Conservation (phyloP, 345 rosid genomes). For the Camelina neglecta region DNA sequence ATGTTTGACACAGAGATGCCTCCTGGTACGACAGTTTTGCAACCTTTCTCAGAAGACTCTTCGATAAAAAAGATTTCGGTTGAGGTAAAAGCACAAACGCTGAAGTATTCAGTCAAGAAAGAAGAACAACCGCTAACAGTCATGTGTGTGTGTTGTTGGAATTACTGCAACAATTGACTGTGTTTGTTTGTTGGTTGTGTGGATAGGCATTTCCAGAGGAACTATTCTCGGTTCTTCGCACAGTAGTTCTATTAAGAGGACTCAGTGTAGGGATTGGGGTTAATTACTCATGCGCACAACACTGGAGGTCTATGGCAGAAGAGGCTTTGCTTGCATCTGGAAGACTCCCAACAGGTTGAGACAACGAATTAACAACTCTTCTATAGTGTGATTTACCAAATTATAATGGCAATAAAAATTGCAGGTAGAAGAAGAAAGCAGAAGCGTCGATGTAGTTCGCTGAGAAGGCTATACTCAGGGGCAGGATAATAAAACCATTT, state of each 20-base stretch:
- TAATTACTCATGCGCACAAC: slow-evolving; percentile 85
- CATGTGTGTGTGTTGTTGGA: neutral
- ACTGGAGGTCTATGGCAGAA: slow-evolving; percentile 90
- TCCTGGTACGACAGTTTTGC: slow-evolving; percentile 72
- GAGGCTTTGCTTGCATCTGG: slow-evolving; percentile 75
- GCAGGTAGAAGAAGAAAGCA: slow-evolving; percentile 38
- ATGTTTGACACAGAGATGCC: slow-evolving; percentile 92
- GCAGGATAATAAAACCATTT: neutral
- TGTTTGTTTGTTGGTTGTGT: slow-evolving; percentile 27
- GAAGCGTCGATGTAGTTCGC: slow-evolving; percentile 22
- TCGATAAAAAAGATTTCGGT: slow-evolving; percentile 77
- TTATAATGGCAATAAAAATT: neutral
- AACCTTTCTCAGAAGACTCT: slow-evolving; percentile 91
- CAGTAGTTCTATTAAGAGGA: slow-evolving; percentile 84
- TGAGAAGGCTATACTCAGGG: slow-evolving; percentile 29
- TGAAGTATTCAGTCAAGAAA: slow-evolving; percentile 2
- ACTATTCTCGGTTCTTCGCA: slow-evolving; percentile 87
- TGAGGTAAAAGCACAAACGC: slow-evolving; percentile 51
- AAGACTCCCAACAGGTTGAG: slow-evolving; percentile 61
- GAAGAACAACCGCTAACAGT: neutral
- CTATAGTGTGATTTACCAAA: neutral
- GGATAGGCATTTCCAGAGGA: slow-evolving; percentile 90
- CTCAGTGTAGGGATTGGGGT: slow-evolving; percentile 90
- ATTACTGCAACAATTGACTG: neutral
- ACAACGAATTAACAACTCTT: neutral